A percentile compares a stretch with the other conserved stretches of the same genome.
phyloP scores from a whole-genome alignment of 257 asterid species.

The Scutellaria baicalensis region DNA sequence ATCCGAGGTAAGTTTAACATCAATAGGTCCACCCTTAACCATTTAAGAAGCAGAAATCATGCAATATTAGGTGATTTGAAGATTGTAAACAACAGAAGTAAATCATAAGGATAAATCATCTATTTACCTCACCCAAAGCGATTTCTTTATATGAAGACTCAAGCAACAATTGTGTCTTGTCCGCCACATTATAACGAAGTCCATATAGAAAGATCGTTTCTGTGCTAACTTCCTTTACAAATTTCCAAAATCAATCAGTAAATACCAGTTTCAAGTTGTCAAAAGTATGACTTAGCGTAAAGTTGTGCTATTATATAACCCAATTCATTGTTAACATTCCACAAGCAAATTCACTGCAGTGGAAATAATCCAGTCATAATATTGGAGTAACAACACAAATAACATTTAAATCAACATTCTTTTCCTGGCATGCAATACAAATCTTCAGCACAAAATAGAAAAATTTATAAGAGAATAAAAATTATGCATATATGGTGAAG shows the following conservation, averaged over 20 bases:
- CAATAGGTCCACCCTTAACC: constrained; percentile 59
- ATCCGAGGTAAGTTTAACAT: constrained; percentile 59
- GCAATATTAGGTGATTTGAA: not conserved
- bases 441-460: not conserved
- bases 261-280: constrained; percentile 8
- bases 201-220: constrained; percentile 42
- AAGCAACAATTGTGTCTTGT: constrained; percentile 42
- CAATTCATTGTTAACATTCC: not conserved
- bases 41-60: constrained; percentile 19
- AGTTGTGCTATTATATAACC: not conserved
- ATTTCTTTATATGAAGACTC: constrained; percentile 42
- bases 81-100: not conserved
- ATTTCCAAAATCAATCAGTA: constrained; percentile 14
- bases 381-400: not conserved
- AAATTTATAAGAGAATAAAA: not conserved
- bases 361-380: not conserved
- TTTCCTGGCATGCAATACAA: not conserved
- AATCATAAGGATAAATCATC: constrained; percentile 1
- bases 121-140: constrained; percentile 60
- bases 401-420: not conserved
- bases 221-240: constrained; percentile 46
- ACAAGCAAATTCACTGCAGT: constrained; percentile 1
- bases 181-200: constrained; percentile 49
- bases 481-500: not conserved
- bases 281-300: constrained; percentile 2